These are phyloP conservation scores for Krasilnikovozyma curviuscula DNA, from an alignment of 768 basidiomycete species.

Conservation along the genomic window DNA sequence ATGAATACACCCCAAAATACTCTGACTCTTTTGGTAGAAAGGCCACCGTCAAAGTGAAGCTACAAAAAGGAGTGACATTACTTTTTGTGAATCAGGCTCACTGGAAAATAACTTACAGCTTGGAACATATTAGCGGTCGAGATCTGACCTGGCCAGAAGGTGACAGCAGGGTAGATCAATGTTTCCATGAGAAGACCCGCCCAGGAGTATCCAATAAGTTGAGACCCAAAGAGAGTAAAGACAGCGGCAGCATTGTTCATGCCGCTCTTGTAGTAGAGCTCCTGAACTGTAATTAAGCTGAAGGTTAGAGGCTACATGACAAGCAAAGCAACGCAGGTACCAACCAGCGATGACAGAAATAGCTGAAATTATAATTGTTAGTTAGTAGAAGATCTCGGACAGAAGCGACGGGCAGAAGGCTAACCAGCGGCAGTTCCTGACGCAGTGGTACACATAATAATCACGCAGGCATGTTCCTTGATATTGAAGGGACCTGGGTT, in stretches of 20 bases:
- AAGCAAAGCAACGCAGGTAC: too few species aligned
- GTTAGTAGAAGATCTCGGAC: too few species aligned
- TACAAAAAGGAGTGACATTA: too few species aligned
- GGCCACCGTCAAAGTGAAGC: constrained; percentile 20
- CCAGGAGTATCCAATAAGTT: constrained; percentile 20
- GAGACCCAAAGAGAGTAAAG: constrained; percentile 21
- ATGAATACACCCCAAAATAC: constrained; percentile 24
- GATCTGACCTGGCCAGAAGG: constrained; percentile 20
- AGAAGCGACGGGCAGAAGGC: too few species aligned
- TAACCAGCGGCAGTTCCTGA: too few species aligned
- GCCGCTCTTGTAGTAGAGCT: constrained; percentile 17
- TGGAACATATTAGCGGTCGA: constrained; percentile 17
- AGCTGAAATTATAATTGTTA: constrained; percentile 26
- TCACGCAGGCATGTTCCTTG: constrained; percentile 20
- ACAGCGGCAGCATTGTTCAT: constrained; percentile 22
- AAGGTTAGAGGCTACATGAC: too few species aligned
- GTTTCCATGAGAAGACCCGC: constrained; percentile 15
- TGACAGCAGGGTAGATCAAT: constrained; percentile 13
- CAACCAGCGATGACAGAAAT: too few species aligned
- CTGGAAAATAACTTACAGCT: too few species aligned
- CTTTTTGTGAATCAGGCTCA: too few species aligned
- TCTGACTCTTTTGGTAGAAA: constrained; percentile 18
- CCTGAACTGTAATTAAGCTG: too few species aligned
- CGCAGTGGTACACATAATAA: too few species aligned
- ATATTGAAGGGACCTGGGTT: constrained; percentile 25